Conservation (phyloP, 306 rosid species). For the Quercus agrifolia region DNA sequence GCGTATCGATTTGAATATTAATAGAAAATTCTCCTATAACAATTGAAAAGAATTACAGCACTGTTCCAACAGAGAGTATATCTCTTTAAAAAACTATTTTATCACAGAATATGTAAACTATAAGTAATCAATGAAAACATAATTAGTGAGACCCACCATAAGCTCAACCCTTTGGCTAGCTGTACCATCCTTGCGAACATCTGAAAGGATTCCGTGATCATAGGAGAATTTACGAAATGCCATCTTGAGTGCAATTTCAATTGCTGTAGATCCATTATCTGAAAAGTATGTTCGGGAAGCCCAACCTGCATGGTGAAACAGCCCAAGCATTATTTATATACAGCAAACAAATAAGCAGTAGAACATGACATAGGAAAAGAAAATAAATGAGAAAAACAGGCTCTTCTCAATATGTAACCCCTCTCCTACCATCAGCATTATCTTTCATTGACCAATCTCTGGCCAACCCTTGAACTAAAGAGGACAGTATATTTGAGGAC, state of each 20-base stretch:
- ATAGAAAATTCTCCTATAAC: not conserved
- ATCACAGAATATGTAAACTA: constrained; percentile 1
- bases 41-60: not conserved
- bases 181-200: constrained; percentile 33
- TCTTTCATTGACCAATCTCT: not conserved
- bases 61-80: not conserved
- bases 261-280: constrained; percentile 95
- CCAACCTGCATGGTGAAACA: constrained; percentile 58
- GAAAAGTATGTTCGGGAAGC: constrained; percentile 89
- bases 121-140: constrained; percentile 16
- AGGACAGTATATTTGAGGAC: constrained; percentile 6
- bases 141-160: constrained; percentile 48
- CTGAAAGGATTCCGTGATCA: constrained; percentile 57
- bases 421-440: constrained; percentile 3
- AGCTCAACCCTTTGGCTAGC: constrained; percentile 50
- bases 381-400: constrained; percentile 10
- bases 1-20: not conserved
- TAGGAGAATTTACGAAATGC: constrained; percentile 88
- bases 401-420: constrained; percentile 5
- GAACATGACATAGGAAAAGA: not conserved
- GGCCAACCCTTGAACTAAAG: constrained; percentile 8
- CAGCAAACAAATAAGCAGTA: constrained; percentile 14
- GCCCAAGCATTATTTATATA: not conserved
- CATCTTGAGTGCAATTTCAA: constrained; percentile 97
- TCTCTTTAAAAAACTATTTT: not conserved